Conservation (phyloP, 2,329 filamentous ascomycete genomes). For the Colletotrichum horii region DNA sequence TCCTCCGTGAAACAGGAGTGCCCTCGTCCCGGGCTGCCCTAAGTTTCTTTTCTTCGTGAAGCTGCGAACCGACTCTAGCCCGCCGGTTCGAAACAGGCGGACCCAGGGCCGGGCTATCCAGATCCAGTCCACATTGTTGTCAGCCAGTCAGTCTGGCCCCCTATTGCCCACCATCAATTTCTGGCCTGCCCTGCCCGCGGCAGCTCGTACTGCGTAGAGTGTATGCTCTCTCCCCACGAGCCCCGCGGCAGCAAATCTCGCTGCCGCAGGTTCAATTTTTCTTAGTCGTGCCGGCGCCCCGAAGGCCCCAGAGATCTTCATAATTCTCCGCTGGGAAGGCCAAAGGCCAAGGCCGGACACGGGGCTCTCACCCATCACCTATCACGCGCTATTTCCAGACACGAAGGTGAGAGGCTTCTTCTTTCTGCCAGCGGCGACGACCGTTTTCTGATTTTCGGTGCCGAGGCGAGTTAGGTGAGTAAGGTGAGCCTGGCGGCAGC, state of each 20-base stretch:
- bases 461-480: background rate
- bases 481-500: background rate
- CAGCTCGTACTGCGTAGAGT: background rate
- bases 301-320: constrained; percentile 17
- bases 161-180: background rate
- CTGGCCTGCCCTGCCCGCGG: background rate
- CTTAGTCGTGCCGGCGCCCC: background rate
- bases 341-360: constrained; percentile 1
- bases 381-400: constrained; percentile 11
- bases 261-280: background rate
- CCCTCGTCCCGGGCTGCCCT: background rate
- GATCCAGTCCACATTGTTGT: background rate
- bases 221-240: background rate
- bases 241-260: background rate
- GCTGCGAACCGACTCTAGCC: background rate
- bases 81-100: constrained; percentile 7
- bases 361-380: background rate
- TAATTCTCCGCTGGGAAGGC: constrained; percentile 15
- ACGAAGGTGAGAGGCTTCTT: background rate
- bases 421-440: background rate
- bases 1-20: constrained; percentile 13
- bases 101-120: background rate
- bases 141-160: background rate
- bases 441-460: background rate
- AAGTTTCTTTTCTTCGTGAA: background rate